Conservation (phyloP, 257 asterid species). For the Schizonepeta tenuifolia region DNA sequence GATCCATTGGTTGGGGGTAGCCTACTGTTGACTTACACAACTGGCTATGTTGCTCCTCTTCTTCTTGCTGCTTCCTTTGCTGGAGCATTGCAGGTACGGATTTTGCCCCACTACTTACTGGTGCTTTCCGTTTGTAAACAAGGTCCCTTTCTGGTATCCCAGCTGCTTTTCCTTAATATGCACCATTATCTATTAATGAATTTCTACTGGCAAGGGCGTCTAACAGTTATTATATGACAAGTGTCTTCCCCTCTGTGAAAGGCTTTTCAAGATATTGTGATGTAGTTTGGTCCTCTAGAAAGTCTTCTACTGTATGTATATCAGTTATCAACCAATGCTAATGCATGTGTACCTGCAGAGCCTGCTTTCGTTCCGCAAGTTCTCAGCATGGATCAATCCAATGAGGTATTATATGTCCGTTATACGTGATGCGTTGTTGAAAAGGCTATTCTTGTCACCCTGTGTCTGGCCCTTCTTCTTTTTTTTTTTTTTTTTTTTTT, state of each 20-base stretch:
- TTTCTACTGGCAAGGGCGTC: background rate
- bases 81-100: conserved; percentile 87
- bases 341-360: conserved; percentile 60
- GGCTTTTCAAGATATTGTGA: background rate
- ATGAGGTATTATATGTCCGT: conserved; percentile 43
- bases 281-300: too few species aligned
- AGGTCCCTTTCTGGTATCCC: background rate
- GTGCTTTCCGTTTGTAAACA: background rate
- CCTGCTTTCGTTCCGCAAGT: conserved; percentile 91
- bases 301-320: background rate
- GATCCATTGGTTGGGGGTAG: conserved; percentile 90
- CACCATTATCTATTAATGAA: background rate
- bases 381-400: conserved; percentile 97
- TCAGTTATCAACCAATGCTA: conserved; percentile 15
- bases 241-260: background rate
- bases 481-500: background rate
- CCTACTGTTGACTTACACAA: conserved; percentile 85
- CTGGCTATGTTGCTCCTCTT: conserved; percentile 93
- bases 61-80: conserved; percentile 99
- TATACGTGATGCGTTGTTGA: background rate
- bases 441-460: background rate
- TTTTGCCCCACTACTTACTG: background rate
- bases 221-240: background rate
- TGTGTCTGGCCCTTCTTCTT: background rate
- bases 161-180: background rate